These are phyloP conservation scores for Quercus agrifolia DNA, from an alignment of 306 rosid genomes.

Conservation along the genomic window DNA sequence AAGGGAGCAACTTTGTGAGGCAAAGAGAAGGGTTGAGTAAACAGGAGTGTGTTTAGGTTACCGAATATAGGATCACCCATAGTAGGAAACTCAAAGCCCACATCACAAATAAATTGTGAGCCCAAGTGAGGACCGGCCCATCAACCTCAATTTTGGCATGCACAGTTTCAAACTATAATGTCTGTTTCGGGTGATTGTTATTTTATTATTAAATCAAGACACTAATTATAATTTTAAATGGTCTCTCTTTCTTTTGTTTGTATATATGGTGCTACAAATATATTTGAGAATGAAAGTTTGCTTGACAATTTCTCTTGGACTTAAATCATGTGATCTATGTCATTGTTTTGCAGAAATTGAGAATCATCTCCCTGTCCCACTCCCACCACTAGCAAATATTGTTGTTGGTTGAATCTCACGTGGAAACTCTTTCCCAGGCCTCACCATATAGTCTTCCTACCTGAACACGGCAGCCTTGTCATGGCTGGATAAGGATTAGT, in stretches of 20 bases:
- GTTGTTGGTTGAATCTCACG: not conserved
- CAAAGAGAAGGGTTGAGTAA: too few species aligned
- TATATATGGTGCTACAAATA: not conserved
- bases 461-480: conserved; percentile 4
- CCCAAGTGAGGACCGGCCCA: too few species aligned
- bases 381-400: not conserved
- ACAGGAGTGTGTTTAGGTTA: too few species aligned
- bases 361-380: not conserved
- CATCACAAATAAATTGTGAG: too few species aligned
- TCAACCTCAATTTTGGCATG: too few species aligned
- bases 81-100: too few species aligned
- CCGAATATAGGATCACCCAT: too few species aligned
- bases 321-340: not conserved
- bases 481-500: conserved; percentile 20
- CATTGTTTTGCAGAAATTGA: not conserved
- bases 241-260: not conserved
- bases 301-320: not conserved
- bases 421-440: too few species aligned
- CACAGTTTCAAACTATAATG: too few species aligned
- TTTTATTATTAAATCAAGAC: too few species aligned
- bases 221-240: not conserved
- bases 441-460: too few species aligned
- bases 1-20: too few species aligned
- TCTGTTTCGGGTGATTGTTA: fast-evolving
- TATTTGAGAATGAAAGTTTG: not conserved